These are phyloP conservation scores for Diaporthe ilicicola DNA, from an alignment of 2,329 filamentous ascomycete genomes.

Conservation along the genomic window DNA sequence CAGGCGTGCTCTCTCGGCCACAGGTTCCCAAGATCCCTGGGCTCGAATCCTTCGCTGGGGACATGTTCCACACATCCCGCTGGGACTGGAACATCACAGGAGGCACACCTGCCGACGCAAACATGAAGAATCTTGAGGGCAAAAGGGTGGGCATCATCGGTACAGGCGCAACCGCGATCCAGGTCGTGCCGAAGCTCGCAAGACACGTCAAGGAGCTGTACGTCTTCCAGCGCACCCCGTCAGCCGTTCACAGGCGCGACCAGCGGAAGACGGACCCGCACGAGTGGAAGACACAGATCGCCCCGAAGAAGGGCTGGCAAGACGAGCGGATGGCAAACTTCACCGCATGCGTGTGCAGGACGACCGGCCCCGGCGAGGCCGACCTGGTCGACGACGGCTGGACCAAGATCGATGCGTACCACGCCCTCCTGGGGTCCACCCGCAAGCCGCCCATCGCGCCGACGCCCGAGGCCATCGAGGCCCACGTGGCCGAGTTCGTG, in stretches of 20 bases:
- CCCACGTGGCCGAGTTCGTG: slow-evolving; percentile 47
- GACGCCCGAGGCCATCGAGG: slow-evolving; percentile 47
- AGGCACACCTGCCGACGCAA: slow-evolving; percentile 39
- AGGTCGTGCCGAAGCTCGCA: slow-evolving; percentile 39
- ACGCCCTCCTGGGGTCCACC: not conserved
- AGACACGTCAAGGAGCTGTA: slow-evolving; percentile 47
- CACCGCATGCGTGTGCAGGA: slow-evolving; percentile 40
- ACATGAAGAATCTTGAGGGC: slow-evolving; percentile 45
- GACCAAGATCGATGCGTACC: slow-evolving; percentile 41
- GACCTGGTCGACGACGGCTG: slow-evolving; percentile 51
- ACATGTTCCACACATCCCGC: slow-evolving; percentile 38
- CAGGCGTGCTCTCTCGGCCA: slow-evolving; percentile 43
- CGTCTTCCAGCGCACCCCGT: slow-evolving; percentile 50
- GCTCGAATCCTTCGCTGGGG: slow-evolving; percentile 42
- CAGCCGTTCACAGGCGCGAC: slow-evolving; percentile 41
- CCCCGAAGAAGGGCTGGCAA: slow-evolving; percentile 57
- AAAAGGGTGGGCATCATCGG: slow-evolving; percentile 39
- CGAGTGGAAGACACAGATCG: slow-evolving; percentile 47
- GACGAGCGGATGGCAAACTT: slow-evolving; percentile 52
- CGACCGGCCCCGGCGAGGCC: not conserved
- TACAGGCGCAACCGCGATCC: slow-evolving; percentile 40
- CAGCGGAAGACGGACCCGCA: slow-evolving; percentile 48
- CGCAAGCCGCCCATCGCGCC: slow-evolving; percentile 39
- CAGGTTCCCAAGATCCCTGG: slow-evolving; percentile 49
- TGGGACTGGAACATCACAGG: slow-evolving; percentile 36